These are phyloP conservation scores for Annona cherimola DNA, from an alignment of 164 flowering plant genomes.

Conservation along the genomic window DNA sequence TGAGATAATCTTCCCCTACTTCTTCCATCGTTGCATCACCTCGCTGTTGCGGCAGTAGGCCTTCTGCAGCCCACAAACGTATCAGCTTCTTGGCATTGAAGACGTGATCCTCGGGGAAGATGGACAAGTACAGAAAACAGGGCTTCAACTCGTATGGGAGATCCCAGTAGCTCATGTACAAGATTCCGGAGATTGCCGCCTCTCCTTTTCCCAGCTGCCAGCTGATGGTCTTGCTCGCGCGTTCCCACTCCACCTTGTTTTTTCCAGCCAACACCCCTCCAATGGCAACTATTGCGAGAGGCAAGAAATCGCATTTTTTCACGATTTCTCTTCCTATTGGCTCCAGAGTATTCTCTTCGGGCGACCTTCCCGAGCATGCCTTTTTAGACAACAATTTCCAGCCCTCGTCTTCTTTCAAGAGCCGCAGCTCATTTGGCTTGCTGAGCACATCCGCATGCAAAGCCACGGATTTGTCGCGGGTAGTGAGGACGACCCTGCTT, in stretches of 20 bases:
- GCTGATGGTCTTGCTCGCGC: not conserved
- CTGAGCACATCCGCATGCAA: not conserved
- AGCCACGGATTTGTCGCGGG: slow-evolving; percentile 15
- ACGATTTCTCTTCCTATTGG: not conserved
- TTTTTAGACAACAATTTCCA: not conserved
- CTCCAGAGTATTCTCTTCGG: not conserved
- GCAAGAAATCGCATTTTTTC: not conserved
- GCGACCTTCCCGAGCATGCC: no score
- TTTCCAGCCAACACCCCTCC: not conserved
- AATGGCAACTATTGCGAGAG: not conserved
- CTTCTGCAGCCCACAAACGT: not conserved
- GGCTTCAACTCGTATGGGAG: not conserved
- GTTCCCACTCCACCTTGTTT: slow-evolving; percentile 1
- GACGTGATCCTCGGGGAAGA: not conserved
- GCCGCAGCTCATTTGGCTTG: not conserved
- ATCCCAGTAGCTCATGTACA: slow-evolving; percentile 10
- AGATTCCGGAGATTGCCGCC: not conserved
- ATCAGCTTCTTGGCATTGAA: not conserved
- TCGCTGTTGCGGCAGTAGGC: not conserved
- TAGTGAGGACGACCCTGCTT: slow-evolving; percentile 21
- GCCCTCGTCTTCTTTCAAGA: not conserved
- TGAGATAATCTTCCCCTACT: not conserved
- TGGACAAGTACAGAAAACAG: not conserved
- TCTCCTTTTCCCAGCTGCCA: slow-evolving; percentile 2
- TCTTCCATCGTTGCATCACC: not conserved